Evolutionary conservation across 1,284 basidiomycete species (phyloP).

Genomic region (Anthracocystis setariae): DNA sequence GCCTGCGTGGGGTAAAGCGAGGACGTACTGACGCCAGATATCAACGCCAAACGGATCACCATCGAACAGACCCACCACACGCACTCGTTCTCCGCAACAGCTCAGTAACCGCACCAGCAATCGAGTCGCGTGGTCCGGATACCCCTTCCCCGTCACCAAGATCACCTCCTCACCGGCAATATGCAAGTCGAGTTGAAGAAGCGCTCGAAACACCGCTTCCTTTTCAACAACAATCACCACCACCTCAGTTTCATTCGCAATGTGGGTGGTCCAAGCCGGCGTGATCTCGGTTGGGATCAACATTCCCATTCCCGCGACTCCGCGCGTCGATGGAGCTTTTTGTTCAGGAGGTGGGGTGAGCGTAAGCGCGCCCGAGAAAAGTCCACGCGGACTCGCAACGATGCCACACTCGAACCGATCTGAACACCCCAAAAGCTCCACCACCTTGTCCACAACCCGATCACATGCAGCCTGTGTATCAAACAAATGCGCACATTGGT

Average conservation of each 20-base stretch:
- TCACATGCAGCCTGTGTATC: conserved; percentile 45
- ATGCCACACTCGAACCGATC: conserved; percentile 35
- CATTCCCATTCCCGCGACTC: background rate
- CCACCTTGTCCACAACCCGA: conserved; percentile 30
- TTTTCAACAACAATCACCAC: conserved; percentile 62
- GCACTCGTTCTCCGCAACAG: background rate
- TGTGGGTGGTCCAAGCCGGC: background rate
- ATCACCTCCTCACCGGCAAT: background rate
- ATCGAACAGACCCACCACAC: conserved; percentile 22
- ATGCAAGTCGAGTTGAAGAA: conserved; percentile 17
- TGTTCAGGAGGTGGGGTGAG: background rate
- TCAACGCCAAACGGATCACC: conserved; percentile 58
- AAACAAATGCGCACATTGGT: conserved; percentile 49
- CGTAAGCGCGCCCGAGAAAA: conserved; percentile 34
- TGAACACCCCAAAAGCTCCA: conserved; percentile 10
- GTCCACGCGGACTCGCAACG: conserved; percentile 48
- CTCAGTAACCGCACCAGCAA: conserved; percentile 20
- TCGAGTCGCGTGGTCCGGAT: conserved; percentile 52
- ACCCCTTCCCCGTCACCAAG: conserved; percentile 51
- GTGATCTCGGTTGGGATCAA: conserved; percentile 23
- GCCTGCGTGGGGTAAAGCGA: conserved; percentile 4
- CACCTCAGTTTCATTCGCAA: background rate
- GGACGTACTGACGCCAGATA: conserved; percentile 29
- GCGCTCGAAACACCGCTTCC: conserved; percentile 49
- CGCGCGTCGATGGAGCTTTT: no score